Evolutionary conservation across 2,329 filamentous ascomycete genomes (phyloP), one percentile per base, ranked within the genome.

Genomic region (Fusarium papillatum): DNA sequence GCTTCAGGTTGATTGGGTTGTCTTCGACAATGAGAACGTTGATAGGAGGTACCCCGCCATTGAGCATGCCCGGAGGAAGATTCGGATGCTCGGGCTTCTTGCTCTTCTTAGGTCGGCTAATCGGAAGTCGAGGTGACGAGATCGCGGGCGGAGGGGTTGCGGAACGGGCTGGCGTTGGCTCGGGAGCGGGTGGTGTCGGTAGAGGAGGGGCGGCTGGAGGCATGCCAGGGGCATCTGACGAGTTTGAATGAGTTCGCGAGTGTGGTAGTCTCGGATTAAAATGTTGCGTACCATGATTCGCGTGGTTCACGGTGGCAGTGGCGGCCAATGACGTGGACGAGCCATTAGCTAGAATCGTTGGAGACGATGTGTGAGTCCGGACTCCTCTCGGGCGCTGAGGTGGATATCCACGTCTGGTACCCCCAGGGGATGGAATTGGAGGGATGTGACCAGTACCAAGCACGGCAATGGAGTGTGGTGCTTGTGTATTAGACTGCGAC

Each of bases 1-100:
- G 92, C 80, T 95, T 95, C 77, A 98, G 87, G 82, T 98, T 99
- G 89, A 99, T 98, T 75, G 97, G 95, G 84, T 99, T 99, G 86
- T 99, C 97, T 86, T 99, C 97, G 17, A 99, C 97, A 72, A 99
- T 98, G 53, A 99, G 88, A 10, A 98, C 96, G 79, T 98, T 98
- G 86, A 99, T 98, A 2, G 97, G 96, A 10, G 97, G 97, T 1
- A 98, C 95, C 2, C 93, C 93, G 66, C 93, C 93, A 77, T 96
- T 95, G 34, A 98, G 89, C 79, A 95, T 88, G 36, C 91, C 92
- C 6, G 92, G 88, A 31, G 90, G 89, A 71, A 93, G 81, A 16
- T 82, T 84, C 2, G 87, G 82, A 64, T 85, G 82, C 24, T 87
- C 85, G 36, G 82, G 81, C 78, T 91, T 93, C 83, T 91, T 91